Base-by-base conservation (phyloP, 2,329 filamentous ascomycete genomes). In the Cyanodermella asteris region DNA sequence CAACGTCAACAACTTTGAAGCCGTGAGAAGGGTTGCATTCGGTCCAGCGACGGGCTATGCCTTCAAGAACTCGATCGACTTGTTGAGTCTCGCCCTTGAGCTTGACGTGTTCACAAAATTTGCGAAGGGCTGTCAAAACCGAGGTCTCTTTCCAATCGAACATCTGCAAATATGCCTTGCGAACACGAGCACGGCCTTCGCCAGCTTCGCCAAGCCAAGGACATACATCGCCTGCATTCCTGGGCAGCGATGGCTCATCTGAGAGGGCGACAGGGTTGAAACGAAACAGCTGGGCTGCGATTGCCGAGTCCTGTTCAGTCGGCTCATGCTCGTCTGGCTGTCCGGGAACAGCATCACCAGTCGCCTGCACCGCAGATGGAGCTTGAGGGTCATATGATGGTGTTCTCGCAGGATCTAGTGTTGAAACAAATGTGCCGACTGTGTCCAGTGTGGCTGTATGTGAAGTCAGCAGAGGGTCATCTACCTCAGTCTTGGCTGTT, bases 41-140 rank as follows among this genome's bases (percentile, higher is more conserved):
- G 45, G 80, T 91, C 87, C 87, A 97, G 32, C 84, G 61, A 34
- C 68, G 70, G 3, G 87, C 78, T 39, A 94, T 84, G 12, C 76
- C 73, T 39, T 90, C 77, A 34, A 97, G 53, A 30, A 97, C 84
- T 17, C 87, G 74, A 45, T 97, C 87, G 12, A 97, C 78, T 47
- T 97, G 84, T 49, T 97, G 87, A 3, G 82, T 91, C 50, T 97
- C 87, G 20, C 77, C 87, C 36, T 77, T 76, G 29, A 97, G 59
- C 4, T 87, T 61, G 13, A 94, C 58, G 16, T 77, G 72, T 26
- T 65, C 65, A 45, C 87, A 97, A 14, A 97, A 60, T 31, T 72
- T 65, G 14, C 87, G 70, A 34, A 94, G 58, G 6, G 77, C 69
- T 18, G 62, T 59, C 10, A 94, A 59, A 23, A 94, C 72, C 45